Base-by-base conservation (phyloP, 1,139 yeast species). In the Pichia sp. region DNA sequence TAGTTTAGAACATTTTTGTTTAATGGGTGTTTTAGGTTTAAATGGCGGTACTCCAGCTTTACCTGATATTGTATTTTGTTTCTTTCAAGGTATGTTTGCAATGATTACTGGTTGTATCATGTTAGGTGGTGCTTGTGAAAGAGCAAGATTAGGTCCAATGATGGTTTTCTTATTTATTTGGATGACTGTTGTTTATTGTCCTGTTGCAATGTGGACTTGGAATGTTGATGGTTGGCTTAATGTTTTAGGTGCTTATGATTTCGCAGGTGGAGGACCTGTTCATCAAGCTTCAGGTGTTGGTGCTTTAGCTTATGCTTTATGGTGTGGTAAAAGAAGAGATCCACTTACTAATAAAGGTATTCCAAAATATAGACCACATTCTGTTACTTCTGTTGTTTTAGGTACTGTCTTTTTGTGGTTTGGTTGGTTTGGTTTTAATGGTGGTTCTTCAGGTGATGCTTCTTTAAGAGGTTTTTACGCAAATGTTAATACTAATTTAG, bases 251-350 rank as follows among this genome's bases (percentile, higher is more conserved):
- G 83, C 89, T 34, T 77, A 88, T 52, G 98, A 92, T 70, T 92
- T 87, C 65, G 97, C 97, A 37, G 98, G 98, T 61, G 97, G 97
- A 64, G 96, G 97, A 54, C 96, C 97, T 55, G 97, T 92, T 52
- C 98, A 92, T 71, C 88, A 87, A 72, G 74, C 88, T 60, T 86
- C 96, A 38, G 98, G 98, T 58, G 86, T 85, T 59, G 95, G 95
- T 62, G 97, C 97, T 39, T 75, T 92, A 55, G 94, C 96, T 49
- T 90, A 90, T 66, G 95, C 98, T 37, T 74, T 90, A 50, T 72
- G 87, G 56, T 78, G 92, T 63, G 98, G 98, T 69, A 87, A 84
- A 73, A 86, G 98, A 74, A 80, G 81, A 62, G 96, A 87, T 64
- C 90, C 90, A 36, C 71, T 82, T 53, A 78, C 94, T 35, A 69